Conservation (phyloP, 202 grass and related monocot species). For the Hordeum pubiflorum region DNA sequence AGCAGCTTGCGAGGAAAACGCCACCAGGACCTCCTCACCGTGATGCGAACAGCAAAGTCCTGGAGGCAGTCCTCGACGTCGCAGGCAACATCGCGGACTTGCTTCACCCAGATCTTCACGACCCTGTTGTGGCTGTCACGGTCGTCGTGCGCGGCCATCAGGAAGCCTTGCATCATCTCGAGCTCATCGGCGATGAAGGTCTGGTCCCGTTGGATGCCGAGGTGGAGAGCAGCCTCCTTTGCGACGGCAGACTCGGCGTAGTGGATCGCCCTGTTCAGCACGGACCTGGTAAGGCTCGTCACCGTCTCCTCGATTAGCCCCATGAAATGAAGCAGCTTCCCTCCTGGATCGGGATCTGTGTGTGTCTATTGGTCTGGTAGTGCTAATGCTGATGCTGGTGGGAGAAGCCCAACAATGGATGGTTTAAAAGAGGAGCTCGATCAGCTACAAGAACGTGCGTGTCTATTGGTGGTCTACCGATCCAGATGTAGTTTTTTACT, state of each 20-base stretch:
- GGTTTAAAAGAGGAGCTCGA: background rate
- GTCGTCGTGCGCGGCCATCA: background rate
- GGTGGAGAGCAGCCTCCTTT: background rate
- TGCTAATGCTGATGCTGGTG: background rate
- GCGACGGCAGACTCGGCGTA: background rate
- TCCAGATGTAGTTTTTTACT: too few species aligned
- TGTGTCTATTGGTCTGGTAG: background rate
- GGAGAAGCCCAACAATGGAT: background rate
- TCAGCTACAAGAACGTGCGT: background rate
- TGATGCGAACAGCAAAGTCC: background rate
- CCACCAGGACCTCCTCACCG: background rate
- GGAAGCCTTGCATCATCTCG: background rate
- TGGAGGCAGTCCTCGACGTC: background rate
- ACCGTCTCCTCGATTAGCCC: background rate
- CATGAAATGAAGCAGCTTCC: background rate
- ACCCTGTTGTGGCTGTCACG: background rate
- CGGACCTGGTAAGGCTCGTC: background rate
- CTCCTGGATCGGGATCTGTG: background rate
- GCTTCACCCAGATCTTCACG: background rate
- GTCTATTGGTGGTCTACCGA: background rate
- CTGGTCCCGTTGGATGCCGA: background rate
- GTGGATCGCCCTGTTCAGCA: background rate
- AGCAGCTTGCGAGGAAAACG: background rate
- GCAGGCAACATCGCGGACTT: background rate
- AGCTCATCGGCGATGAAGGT: background rate